phyloP scores from a whole-genome alignment of 169 alveolate genomes.

The Babesia bovis region DNA sequence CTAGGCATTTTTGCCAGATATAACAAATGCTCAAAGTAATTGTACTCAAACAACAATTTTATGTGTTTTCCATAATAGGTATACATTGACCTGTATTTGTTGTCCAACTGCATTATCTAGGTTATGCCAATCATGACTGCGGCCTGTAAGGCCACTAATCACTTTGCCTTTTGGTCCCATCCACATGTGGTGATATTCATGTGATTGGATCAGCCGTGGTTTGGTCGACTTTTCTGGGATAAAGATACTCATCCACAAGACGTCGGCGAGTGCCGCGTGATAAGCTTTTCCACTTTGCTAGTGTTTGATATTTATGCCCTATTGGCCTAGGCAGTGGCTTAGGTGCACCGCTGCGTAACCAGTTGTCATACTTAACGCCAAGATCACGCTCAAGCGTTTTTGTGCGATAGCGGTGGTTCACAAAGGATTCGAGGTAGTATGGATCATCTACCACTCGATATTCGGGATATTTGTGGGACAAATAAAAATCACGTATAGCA shows the following conservation, averaged over 20 bases:
- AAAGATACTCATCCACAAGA: constrained; percentile 43
- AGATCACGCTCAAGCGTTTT: constrained; percentile 54
- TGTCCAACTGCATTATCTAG: no score
- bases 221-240: not conserved
- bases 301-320: constrained; percentile 27
- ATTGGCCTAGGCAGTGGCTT: constrained; percentile 47
- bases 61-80: no score
- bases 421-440: constrained; percentile 45
- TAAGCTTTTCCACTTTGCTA: constrained; percentile 55
- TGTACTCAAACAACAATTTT: no score
- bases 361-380: constrained; percentile 39
- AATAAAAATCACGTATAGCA: constrained; percentile 60
- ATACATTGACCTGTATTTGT: no score
- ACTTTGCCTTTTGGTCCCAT: no score
- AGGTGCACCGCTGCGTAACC: constrained; percentile 63
- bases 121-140: no score
- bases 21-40: no score
- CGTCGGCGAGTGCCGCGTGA: constrained; percentile 46
- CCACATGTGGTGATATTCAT: no score
- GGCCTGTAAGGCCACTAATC: no score
- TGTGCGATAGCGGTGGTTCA: constrained; percentile 53
- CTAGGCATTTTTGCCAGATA: no score
- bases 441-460: constrained; percentile 33
- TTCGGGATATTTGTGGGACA: constrained; percentile 41
- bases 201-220: not conserved